phyloP scores from a whole-genome alignment of 371 early-diverging fungal species.

The Mucor irregularis region DNA sequence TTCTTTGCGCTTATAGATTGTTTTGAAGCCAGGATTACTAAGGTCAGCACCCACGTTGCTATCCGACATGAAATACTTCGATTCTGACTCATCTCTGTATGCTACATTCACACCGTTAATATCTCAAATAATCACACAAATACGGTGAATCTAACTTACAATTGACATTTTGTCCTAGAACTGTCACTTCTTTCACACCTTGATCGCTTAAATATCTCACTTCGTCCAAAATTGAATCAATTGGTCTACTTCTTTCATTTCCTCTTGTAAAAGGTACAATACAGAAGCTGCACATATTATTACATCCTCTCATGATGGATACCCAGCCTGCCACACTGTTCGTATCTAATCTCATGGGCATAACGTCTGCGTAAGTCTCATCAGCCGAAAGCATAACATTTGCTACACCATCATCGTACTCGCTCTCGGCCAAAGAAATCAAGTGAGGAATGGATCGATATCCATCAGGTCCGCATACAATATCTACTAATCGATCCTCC shows the following conservation, averaged over 20 bases:
- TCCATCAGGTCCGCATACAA: slow-evolving; percentile 83
- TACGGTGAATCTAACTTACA: slow-evolving; percentile 29
- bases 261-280: slow-evolving; percentile 77
- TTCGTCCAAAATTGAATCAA: slow-evolving; percentile 72
- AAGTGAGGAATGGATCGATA: slow-evolving; percentile 77
- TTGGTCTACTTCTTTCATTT: slow-evolving; percentile 74
- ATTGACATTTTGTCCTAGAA: slow-evolving; percentile 85
- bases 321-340: slow-evolving; percentile 66
- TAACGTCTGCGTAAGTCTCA: slow-evolving; percentile 83
- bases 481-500: slow-evolving; percentile 71
- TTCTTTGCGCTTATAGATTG: slow-evolving; percentile 76
- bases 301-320: slow-evolving; percentile 82
- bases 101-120: slow-evolving; percentile 25
- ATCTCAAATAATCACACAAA: background rate
- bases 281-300: slow-evolving; percentile 85
- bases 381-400: slow-evolving; percentile 85
- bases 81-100: slow-evolving; percentile 69
- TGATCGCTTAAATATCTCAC: slow-evolving; percentile 65
- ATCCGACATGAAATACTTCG: slow-evolving; percentile 41
- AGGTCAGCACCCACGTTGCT: slow-evolving; percentile 38
- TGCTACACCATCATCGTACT: slow-evolving; percentile 67
- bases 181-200: slow-evolving; percentile 75
- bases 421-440: slow-evolving; percentile 63
- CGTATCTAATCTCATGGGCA: slow-evolving; percentile 69
- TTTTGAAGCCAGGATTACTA: slow-evolving; percentile 71